Base-by-base conservation (phyloP, 2,329 filamentous ascomycete genomes). In the Coniella vitis region DNA sequence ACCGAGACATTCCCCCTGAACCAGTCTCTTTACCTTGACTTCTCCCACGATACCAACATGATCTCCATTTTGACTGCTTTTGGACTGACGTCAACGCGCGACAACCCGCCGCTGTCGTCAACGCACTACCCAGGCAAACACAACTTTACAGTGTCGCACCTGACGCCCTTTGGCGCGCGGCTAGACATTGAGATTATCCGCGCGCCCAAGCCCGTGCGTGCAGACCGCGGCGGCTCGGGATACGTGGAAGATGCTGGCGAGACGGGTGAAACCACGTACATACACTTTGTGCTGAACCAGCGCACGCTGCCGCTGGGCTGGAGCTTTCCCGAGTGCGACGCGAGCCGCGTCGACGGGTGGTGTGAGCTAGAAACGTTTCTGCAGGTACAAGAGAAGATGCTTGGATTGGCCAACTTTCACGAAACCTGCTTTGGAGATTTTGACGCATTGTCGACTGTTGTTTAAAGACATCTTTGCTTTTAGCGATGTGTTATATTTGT, bases 1-100 rank as follows among this genome's bases (percentile, higher is more conserved):
- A 74, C 74, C 0, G 69, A 70, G 32, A 90, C 85, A 0, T 90
- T 90, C 62, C 86, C 86, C 0, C 66, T 86, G 4, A 78, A 88
- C 60, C 87, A 90, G 61, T 76, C 71, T 19, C 70, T 90, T 14
- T 88, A 89, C 63, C 77, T 90, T 43, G 86, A 90, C 68, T 90
- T 90, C 63, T 83, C 78, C 14, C 86, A 90, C 63, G 86, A 90
- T 64, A 84, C 83, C 29, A 87, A 86, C 61, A 86, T 87, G 52
- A 71, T 83, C 57, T 76, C 76, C 21, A 77, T 89, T 55, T 68
- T 90, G 4, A 81, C 84, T 0, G 86, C 86, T 0, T 86, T 90
- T 52, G 85, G 85, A 1, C 70, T 90, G 40, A 79, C 68, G 3
- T 86, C 90, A 59, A 89, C 90, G 59, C 39, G 35, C 14, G 51